A percentile compares a stretch with the other conserved stretches of the same genome.
Evolutionary conservation across 2,329 filamentous ascomycete genomes (phyloP).

Genomic region (Microthyrium microscopicum): DNA sequence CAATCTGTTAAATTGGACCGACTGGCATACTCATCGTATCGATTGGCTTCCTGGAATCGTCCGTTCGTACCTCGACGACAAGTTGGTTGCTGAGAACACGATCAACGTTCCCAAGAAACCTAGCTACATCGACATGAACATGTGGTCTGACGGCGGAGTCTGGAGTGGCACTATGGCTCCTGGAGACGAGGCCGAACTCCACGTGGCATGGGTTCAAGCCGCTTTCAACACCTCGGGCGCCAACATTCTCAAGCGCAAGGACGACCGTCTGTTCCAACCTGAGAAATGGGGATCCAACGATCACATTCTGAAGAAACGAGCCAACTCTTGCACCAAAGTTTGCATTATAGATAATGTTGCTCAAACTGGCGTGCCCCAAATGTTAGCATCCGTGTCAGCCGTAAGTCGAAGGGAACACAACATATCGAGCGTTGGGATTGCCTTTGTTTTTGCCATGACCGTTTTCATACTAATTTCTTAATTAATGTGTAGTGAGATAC

Average conservation of each 20-base stretch:
- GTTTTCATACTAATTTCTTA: no score
- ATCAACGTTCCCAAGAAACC: conserved; percentile 39
- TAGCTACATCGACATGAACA: conserved; percentile 39
- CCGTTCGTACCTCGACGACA: conserved; percentile 39
- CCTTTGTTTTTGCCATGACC: no score
- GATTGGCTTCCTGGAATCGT: conserved; percentile 40
- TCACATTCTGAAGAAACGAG: no score
- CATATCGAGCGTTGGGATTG: no score
- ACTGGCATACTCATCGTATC: conserved; percentile 42
- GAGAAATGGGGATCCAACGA: no score
- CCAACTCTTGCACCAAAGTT: neutral
- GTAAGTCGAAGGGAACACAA: no score
- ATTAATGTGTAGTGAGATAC: no score
- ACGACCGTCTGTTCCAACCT: no score
- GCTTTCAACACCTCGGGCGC: conserved; percentile 35
- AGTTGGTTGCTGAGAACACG: conserved; percentile 33
- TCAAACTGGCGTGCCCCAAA: no score
- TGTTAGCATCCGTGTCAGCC: no score
- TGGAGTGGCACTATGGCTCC: conserved; percentile 44
- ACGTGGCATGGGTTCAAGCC: conserved; percentile 48
- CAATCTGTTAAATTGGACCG: conserved; percentile 33
- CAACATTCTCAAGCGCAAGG: no score
- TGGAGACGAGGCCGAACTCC: conserved; percentile 33
- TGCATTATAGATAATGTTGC: no score
- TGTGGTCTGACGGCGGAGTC: conserved; percentile 43